phyloP scores from a whole-genome alignment of 2,329 filamentous ascomycete species.

The Colletotrichum godetiae region DNA sequence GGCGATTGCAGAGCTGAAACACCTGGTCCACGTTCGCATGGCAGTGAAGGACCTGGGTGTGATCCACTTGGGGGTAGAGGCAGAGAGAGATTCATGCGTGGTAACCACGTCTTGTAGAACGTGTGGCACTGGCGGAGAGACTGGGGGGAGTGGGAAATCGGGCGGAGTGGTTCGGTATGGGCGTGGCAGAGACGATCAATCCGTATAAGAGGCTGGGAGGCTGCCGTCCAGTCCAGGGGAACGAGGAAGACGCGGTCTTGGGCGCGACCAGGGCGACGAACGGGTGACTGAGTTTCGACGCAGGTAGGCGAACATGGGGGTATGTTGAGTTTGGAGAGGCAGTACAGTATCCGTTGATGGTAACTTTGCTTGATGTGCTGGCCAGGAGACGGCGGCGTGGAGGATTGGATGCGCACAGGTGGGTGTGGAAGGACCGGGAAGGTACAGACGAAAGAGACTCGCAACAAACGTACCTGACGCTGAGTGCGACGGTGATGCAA shows the following conservation, averaged over 20 bases:
- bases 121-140: conserved; percentile 15
- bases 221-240: conserved; percentile 21
- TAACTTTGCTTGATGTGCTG: conserved; percentile 12
- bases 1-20: conserved; percentile 36
- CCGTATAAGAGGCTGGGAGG: conserved; percentile 7
- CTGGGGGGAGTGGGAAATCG: neutral
- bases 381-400: conserved; percentile 12
- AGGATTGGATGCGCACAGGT: conserved; percentile 3
- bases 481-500: conserved; percentile 6
- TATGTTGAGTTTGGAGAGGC: conserved; percentile 23
- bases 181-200: conserved; percentile 16
- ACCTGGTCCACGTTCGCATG: conserved; percentile 34
- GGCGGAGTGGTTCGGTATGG: conserved; percentile 9
- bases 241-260: conserved; percentile 10
- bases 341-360: conserved; percentile 25
- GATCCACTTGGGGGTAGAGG: conserved; percentile 35
- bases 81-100: conserved; percentile 34
- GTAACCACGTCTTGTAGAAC: conserved; percentile 27
- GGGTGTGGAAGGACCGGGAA: conserved; percentile 3
- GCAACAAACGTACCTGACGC: conserved; percentile 15
- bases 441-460: conserved; percentile 13
- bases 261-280: neutral
- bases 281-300: conserved; percentile 19
- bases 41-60: conserved; percentile 32
- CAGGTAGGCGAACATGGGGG: conserved; percentile 30